Percentiles rank a stretch among this genome's conserved stretches.
Conservation (phyloP, 2,329 filamentous ascomycete genomes). For the Plectosphaerella cucumerina region DNA sequence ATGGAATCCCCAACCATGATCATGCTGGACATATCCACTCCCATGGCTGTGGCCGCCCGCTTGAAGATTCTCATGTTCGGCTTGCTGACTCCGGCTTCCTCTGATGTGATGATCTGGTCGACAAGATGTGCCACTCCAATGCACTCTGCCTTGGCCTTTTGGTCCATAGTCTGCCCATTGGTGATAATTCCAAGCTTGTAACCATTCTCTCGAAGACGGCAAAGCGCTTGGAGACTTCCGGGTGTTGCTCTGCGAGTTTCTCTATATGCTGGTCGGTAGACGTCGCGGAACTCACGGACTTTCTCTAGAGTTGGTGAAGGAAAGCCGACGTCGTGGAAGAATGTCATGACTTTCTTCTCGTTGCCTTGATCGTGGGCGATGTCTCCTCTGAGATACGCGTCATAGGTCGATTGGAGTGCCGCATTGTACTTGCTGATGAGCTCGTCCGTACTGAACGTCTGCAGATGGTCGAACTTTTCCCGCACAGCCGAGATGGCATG, state of each 20-base stretch:
- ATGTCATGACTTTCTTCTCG: background rate
- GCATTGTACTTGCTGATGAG: slow-evolving; percentile 1
- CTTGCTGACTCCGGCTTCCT: slow-evolving; percentile 2
- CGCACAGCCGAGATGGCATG: slow-evolving; percentile 1
- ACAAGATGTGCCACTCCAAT: slow-evolving; percentile 2
- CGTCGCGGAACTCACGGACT: background rate
- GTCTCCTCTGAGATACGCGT: background rate
- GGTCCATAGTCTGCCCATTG: slow-evolving; percentile 2
- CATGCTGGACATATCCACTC: background rate
- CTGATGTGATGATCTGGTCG: slow-evolving; percentile 4
- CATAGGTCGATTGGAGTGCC: slow-evolving; percentile 1
- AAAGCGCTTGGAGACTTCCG: background rate
- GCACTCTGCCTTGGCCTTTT: background rate
- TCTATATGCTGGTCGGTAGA: background rate
- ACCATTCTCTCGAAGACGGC: background rate
- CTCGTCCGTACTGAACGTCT: background rate
- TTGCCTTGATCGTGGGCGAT: slow-evolving; percentile 2
- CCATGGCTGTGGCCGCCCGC: background rate
- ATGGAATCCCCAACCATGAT: slow-evolving; percentile 1
- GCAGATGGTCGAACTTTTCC: background rate
- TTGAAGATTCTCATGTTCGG: background rate
- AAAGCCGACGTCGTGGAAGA: background rate
- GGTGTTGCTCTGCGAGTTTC: background rate
- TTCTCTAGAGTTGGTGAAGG: background rate
- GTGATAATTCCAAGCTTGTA: slow-evolving; percentile 1